These are phyloP conservation scores for Takashimella koratensis DNA, from an alignment of 1,284 basidiomycete genomes.

Conservation along the genomic window DNA sequence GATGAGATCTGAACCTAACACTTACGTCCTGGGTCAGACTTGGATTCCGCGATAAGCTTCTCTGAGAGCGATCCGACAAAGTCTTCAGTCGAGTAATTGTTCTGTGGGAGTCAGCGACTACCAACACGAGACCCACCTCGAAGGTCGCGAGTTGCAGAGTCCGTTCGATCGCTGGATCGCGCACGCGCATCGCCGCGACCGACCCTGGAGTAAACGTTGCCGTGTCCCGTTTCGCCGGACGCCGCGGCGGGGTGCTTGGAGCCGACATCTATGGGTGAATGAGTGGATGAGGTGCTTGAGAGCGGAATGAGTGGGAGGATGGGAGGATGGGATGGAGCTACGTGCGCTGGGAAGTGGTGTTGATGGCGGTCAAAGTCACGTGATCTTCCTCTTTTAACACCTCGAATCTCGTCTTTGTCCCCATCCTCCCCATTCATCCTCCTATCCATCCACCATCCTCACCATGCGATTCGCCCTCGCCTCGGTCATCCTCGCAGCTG, in stretches of 20 bases:
- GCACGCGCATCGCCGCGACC: constrained; percentile 5
- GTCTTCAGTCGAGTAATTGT: constrained; percentile 87
- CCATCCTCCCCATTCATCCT: neutral
- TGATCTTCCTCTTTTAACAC: neutral
- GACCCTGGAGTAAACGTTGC: neutral
- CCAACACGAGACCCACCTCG: constrained; percentile 52
- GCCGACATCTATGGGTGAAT: constrained; percentile 9
- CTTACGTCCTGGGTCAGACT: constrained; percentile 76
- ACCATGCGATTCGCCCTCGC: no score
- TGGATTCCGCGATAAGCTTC: constrained; percentile 76
- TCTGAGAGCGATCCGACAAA: constrained; percentile 82
- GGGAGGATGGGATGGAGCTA: neutral
- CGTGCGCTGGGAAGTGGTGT: no score
- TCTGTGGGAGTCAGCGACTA: constrained; percentile 51
- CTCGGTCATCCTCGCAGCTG: constrained; percentile 1
- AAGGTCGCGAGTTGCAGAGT: constrained; percentile 66
- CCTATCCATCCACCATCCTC: no score
- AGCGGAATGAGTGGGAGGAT: no score
- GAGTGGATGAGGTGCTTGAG: no score
- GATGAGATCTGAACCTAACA: constrained; percentile 1
- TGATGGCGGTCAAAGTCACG: neutral
- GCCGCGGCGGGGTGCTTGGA: constrained; percentile 7
- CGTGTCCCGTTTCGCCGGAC: constrained; percentile 12
- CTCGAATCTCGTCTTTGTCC: neutral
- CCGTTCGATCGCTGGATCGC: constrained; percentile 59